Evolutionary conservation across 345 rosid species (phyloP).

Genomic region (Bretschneidera sinensis): DNA sequence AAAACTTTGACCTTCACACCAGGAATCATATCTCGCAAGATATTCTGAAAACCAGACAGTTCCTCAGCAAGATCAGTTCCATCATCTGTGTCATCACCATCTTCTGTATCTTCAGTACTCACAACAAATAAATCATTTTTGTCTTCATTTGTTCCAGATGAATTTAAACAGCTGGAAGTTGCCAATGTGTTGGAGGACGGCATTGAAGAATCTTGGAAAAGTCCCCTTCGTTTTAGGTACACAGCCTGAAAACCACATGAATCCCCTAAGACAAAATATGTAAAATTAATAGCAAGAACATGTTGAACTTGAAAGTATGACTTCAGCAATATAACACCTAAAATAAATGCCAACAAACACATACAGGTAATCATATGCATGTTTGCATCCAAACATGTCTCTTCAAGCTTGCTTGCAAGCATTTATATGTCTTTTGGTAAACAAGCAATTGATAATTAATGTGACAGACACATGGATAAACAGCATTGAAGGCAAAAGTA

Average conservation of each 20-base stretch:
- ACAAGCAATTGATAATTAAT: no score
- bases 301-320: background rate
- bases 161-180: constrained; percentile 35
- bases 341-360: background rate
- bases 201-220: constrained; percentile 39
- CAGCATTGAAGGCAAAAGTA: no score
- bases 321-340: no score
- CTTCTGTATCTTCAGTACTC: constrained; percentile 57
- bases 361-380: no score
- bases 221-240: constrained; percentile 60
- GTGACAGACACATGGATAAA: no score
- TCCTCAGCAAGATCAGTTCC: constrained; percentile 68
- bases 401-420: no score
- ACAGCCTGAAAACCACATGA: constrained; percentile 55
- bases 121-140: constrained; percentile 44
- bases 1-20: constrained; percentile 80
- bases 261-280: constrained; percentile 12
- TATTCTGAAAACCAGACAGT: constrained; percentile 62
- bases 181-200: constrained; percentile 36
- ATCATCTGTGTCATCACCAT: constrained; percentile 56
- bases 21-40: constrained; percentile 83
- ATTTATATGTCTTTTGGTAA: no score
- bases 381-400: no score
- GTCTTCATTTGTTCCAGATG: constrained; percentile 49
- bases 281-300: background rate